phyloP scores from a whole-genome alignment of 164 flowering plant species.

The Brasenia schreberi region DNA sequence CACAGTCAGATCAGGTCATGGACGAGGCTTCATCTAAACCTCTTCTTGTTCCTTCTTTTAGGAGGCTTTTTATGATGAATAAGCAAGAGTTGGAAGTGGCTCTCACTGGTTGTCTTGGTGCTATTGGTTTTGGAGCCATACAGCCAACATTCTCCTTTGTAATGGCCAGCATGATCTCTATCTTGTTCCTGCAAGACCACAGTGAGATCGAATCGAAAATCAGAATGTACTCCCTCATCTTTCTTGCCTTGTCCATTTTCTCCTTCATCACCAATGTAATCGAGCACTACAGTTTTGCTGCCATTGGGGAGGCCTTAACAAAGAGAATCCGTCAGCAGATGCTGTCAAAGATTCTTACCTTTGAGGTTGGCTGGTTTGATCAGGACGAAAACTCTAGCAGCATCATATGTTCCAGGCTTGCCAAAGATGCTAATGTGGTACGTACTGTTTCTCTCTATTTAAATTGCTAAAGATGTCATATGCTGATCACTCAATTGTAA shows the following conservation, averaged over 20 bases:
- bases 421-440: slow-evolving; percentile 79
- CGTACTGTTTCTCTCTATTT: not conserved
- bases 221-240: slow-evolving; percentile 30
- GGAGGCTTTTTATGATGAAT: slow-evolving; percentile 23
- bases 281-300: slow-evolving; percentile 72
- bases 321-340: slow-evolving; percentile 66
- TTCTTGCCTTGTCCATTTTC: slow-evolving; percentile 35
- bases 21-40: not conserved
- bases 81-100: slow-evolving; percentile 25
- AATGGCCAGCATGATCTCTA: slow-evolving; percentile 64
- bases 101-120: slow-evolving; percentile 25
- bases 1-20: not conserved
- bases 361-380: slow-evolving; percentile 89
- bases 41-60: slow-evolving; percentile 12
- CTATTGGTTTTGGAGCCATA: slow-evolving; percentile 19
- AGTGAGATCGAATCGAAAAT: slow-evolving; percentile 39
- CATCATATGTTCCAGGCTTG: slow-evolving; percentile 70
- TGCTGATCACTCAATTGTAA: too few species aligned
- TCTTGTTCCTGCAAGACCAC: slow-evolving; percentile 44
- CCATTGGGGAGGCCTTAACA: slow-evolving; percentile 80
- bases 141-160: slow-evolving; percentile 16
- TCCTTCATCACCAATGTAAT: slow-evolving; percentile 34
- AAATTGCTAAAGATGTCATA: too few species aligned
- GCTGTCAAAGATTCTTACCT: slow-evolving; percentile 73
- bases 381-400: slow-evolving; percentile 71